Conservation (phyloP, 2,329 filamentous ascomycete species). For the Aspergillus sp. region DNA sequence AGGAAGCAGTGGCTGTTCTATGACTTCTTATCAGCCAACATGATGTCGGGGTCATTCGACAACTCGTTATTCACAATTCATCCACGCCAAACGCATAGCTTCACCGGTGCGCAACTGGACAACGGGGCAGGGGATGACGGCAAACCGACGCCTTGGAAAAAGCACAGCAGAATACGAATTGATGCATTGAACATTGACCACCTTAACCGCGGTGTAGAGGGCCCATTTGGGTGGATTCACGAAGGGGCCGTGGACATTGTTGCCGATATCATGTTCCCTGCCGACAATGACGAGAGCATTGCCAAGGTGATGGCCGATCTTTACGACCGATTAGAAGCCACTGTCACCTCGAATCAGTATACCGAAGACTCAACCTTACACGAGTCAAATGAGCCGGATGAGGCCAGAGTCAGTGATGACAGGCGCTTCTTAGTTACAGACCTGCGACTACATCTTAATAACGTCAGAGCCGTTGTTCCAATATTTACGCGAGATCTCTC, state of each 20-base stretch:
- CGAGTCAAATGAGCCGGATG: slow-evolving; percentile 23
- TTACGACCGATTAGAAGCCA: slow-evolving; percentile 92
- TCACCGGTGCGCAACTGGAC: slow-evolving; percentile 63
- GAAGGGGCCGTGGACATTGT: slow-evolving; percentile 97
- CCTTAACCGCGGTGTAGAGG: slow-evolving; percentile 86
- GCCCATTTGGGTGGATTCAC: slow-evolving; percentile 96
- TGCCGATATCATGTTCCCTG: slow-evolving; percentile 90
- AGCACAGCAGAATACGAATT: slow-evolving; percentile 87
- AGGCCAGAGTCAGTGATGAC: slow-evolving; percentile 43
- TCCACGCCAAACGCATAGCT: slow-evolving; percentile 82
- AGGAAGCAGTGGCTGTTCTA: slow-evolving; percentile 98
- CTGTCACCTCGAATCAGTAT: slow-evolving; percentile 76
- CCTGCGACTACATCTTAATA: slow-evolving; percentile 89
- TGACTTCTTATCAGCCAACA: slow-evolving; percentile 91
- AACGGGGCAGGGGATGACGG: slow-evolving; percentile 59
- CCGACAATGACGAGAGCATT: slow-evolving; percentile 82
- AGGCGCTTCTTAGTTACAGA: slow-evolving; percentile 89
- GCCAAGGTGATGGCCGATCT: slow-evolving; percentile 96
- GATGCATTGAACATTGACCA: slow-evolving; percentile 95
- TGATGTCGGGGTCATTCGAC: slow-evolving; percentile 94
- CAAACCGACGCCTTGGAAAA: slow-evolving; percentile 81
- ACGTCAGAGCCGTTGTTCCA: slow-evolving; percentile 88
- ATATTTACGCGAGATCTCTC: slow-evolving; percentile 89
- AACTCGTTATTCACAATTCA: slow-evolving; percentile 97
- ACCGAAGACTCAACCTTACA: slow-evolving; percentile 17